A percentile compares a stretch with the other conserved stretches of the same genome.
Conservation (phyloP, 495 filamentous ascomycete genomes). For the Pyrenopolyporus hunteri region DNA sequence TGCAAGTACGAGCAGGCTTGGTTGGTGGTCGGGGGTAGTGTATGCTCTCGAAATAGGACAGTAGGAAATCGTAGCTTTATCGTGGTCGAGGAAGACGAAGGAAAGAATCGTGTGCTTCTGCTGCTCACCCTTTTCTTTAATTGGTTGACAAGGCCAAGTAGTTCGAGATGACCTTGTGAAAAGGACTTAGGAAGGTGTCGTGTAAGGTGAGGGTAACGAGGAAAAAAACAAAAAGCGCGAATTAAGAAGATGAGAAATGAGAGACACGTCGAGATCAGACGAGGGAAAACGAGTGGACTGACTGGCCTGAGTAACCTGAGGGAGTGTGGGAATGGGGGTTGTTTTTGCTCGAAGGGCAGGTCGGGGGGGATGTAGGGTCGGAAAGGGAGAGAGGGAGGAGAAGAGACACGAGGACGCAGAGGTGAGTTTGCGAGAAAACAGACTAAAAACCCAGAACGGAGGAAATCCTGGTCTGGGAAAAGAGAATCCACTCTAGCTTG, state of each 20-base stretch:
- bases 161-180: constrained; percentile 31
- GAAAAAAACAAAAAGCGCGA: constrained; percentile 31
- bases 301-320: constrained; percentile 40
- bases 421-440: constrained; percentile 29
- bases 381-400: constrained; percentile 24
- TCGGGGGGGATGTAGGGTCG: constrained; percentile 26
- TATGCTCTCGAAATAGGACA: background rate
- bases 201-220: constrained; percentile 5
- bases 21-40: background rate
- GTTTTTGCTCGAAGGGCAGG: constrained; percentile 36
- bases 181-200: constrained; percentile 22
- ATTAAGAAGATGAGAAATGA: constrained; percentile 37
- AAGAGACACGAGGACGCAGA: constrained; percentile 30
- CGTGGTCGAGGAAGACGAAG: constrained; percentile 3
- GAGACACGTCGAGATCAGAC: constrained; percentile 41
- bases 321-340: constrained; percentile 38
- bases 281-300: constrained; percentile 42
- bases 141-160: constrained; percentile 38
- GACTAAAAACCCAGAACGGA: constrained; percentile 3
- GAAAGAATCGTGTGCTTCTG: background rate
- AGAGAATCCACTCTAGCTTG: background rate
- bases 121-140: constrained; percentile 34
- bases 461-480: constrained; percentile 6
- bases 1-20: background rate
- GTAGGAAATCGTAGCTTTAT: constrained; percentile 1